Conservation (phyloP, 768 basidiomycete genomes). For the Mycena latifolia region DNA sequence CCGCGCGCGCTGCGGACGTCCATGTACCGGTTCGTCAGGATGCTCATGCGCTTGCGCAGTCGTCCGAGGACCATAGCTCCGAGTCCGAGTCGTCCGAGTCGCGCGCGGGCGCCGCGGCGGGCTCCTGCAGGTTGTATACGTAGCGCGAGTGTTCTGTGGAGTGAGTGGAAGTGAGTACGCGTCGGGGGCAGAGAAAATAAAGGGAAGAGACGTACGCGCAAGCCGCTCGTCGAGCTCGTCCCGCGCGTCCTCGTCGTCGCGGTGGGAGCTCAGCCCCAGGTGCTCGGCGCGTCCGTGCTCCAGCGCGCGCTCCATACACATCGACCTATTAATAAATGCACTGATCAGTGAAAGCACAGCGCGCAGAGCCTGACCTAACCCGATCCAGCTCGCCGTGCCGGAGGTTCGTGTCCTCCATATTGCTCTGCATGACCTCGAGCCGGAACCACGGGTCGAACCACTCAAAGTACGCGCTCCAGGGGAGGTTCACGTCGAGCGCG, state of each 20-base stretch:
- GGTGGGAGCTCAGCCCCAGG: conserved; percentile 59
- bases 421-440: conserved; percentile 90
- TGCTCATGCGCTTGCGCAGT: conserved; percentile 71
- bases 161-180: neutral
- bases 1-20: conserved; percentile 57
- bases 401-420: conserved; percentile 94
- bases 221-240: conserved; percentile 78
- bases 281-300: conserved; percentile 78
- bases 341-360: no score
- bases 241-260: conserved; percentile 60
- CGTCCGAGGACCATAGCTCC: conserved; percentile 19
- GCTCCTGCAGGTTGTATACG: conserved; percentile 71
- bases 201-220: conserved; percentile 67
- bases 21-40: conserved; percentile 71
- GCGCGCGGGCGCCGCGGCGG: conserved; percentile 57
- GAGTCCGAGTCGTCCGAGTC: conserved; percentile 54
- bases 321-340: no score
- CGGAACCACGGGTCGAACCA: conserved; percentile 98
- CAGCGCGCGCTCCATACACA: conserved; percentile 52
- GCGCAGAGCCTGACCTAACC: conserved; percentile 71
- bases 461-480: conserved; percentile 94
- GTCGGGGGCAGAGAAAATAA: neutral
- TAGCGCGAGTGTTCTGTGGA: conserved; percentile 73
- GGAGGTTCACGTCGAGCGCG: conserved; percentile 83
- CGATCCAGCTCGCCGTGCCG: conserved; percentile 83